These are phyloP conservation scores for Penicillium sp. DNA, from an alignment of 2,329 filamentous ascomycete genomes.

Conservation along the genomic window DNA sequence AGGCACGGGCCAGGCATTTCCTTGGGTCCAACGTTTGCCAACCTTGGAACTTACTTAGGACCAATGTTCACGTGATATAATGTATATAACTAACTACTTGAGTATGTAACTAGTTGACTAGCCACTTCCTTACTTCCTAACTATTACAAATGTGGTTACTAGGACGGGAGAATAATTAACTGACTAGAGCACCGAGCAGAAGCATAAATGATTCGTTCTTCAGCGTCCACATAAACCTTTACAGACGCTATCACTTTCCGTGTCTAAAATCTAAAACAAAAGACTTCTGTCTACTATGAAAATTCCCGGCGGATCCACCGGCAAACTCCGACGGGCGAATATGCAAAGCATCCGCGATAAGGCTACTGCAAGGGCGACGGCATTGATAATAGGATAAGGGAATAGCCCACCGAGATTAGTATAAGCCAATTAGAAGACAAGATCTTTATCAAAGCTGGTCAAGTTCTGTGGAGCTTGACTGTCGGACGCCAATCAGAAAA, in stretches of 20 bases:
- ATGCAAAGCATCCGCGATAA: neutral
- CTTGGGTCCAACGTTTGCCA: neutral
- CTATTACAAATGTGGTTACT: too few species aligned
- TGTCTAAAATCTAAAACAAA: too few species aligned
- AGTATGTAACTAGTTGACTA: too few species aligned
- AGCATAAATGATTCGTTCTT: too few species aligned
- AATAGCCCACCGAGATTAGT: neutral
- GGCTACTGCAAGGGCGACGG: neutral
- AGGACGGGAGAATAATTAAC: too few species aligned
- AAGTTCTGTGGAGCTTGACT: conserved; percentile 10
- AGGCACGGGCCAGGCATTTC: neutral
- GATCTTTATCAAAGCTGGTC: neutral
- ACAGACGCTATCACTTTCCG: too few species aligned
- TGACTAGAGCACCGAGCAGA: too few species aligned
- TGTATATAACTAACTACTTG: too few species aligned
- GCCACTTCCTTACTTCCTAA: too few species aligned
- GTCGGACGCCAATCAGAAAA: conserved; percentile 11
- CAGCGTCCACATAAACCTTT: too few species aligned
- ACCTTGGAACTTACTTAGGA: neutral
- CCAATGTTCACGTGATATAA: neutral
- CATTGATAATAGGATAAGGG: neutral
- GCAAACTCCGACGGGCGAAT: conserved; percentile 1
- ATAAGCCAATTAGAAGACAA: neutral
- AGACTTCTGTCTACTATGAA: neutral
- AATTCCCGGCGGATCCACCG: neutral